Evolutionary conservation across 257 asterid species (phyloP), one percentile per base, ranked within the genome.

Genomic region (Lycium ferocissimum): DNA sequence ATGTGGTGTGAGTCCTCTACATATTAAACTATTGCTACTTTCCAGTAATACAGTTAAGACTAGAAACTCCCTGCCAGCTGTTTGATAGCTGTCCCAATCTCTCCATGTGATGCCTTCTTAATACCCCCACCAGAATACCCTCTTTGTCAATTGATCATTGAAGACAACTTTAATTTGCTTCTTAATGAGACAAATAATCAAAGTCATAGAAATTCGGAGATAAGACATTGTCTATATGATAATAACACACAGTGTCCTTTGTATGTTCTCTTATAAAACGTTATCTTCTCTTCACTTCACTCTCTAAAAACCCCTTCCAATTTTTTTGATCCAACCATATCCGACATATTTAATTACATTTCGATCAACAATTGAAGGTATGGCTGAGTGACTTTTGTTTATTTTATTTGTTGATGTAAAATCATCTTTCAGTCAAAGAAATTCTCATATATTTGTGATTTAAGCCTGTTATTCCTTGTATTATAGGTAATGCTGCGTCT

Each of bases 41-140:
- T 91, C 85, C 88, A 83, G 92, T 92, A 81, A 92, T 89, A 92
- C 93, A 92, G 96, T 94, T 93, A 94, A 92, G 93, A 83, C 93
- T 91, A 90, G 91, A 90, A 89, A 91, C 84, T 85, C 89, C 89
- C 86, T 62, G 83, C 88, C 90, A 95, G 97, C 98, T 95, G 98
- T 92, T 80, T 15, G 88, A 89, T 90, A 92, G 98, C 95, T 95
- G 97, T 93, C 91, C 90, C 89, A 91, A 90, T 92, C 95, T 89
- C 85, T 90, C 94, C 97, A 92, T 93, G 97, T 92, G 94, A 95
- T 94, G 91, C 90, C 92, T 13, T 58, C 79, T 54, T 76, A 76
- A 7, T 51, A 12, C 38, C 72, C n/a, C 72, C 56, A 38, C 71
- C 83, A 20, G 15, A 45, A 9, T 9, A 40, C 26, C n/a, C 56